A percentile compares a stretch with the other conserved stretches of the same genome.
These are phyloP conservation scores for Wickerhamomyces bisporus DNA, from an alignment of 805 yeast genomes.

Conservation along the genomic window DNA sequence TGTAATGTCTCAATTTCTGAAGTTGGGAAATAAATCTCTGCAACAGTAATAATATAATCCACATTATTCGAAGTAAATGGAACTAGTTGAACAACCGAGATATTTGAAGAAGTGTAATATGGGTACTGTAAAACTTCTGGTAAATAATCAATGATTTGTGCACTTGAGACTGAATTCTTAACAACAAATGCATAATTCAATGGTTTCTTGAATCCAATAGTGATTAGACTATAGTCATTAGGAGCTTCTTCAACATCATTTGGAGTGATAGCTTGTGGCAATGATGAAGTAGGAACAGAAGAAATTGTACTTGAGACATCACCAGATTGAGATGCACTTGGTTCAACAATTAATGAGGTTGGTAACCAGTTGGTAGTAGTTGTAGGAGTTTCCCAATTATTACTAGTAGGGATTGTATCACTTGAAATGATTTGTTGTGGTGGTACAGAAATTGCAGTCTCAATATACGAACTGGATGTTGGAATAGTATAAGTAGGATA, in stretches of 20 bases:
- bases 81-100: conserved; percentile 62
- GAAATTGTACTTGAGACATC: conserved; percentile 22
- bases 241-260: conserved; percentile 35
- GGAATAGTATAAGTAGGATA: too few species aligned
- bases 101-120: conserved; percentile 34
- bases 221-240: conserved; percentile 50
- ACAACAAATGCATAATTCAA: conserved; percentile 85
- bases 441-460: neutral
- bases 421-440: conserved; percentile 11
- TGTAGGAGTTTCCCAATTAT: conserved; percentile 12
- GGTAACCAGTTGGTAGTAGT: conserved; percentile 37
- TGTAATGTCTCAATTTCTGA: conserved; percentile 44
- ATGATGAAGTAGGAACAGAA: conserved; percentile 39
- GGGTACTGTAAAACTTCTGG: conserved; percentile 71
- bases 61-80: conserved; percentile 60
- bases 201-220: conserved; percentile 72
- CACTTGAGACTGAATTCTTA: conserved; percentile 64
- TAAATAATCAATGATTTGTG: conserved; percentile 79
- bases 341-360: conserved; percentile 34
- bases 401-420: conserved; percentile 15
- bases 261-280: conserved; percentile 83
- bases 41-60: conserved; percentile 77
- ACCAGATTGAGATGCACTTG: conserved; percentile 19
- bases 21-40: conserved; percentile 77
- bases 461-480: too few species aligned